phyloP scores from a whole-genome alignment of 371 early-diverging fungal genomes.

The Mortierella sp. region DNA sequence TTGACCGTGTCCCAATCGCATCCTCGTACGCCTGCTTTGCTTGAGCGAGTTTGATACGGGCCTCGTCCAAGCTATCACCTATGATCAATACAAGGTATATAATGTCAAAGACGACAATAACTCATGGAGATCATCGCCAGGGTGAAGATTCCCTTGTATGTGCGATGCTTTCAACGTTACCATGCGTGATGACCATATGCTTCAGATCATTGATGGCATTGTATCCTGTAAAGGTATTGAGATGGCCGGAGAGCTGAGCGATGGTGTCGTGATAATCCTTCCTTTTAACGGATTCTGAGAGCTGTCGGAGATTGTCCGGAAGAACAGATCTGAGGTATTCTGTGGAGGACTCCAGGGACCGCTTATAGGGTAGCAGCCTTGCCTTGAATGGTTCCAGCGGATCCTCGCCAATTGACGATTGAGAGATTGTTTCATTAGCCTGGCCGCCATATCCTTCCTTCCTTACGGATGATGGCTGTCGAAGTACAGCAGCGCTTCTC shows the following conservation, averaged over 20 bases:
- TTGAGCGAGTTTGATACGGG: constrained; percentile 67
- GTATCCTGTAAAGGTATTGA: constrained; percentile 90
- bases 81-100: neutral
- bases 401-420: constrained; percentile 4
- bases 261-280: constrained; percentile 64
- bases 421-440: neutral
- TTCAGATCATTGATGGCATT: constrained; percentile 81
- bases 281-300: constrained; percentile 55
- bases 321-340: constrained; percentile 37
- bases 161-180: constrained; percentile 57
- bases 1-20: constrained; percentile 75
- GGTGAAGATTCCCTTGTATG: no score
- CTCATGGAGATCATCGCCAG: no score
- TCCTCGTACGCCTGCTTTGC: constrained; percentile 78
- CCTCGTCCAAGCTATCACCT: constrained; percentile 66
- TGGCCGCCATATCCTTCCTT: no score
- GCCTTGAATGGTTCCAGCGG: constrained; percentile 31
- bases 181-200: constrained; percentile 72
- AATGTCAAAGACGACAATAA: no score
- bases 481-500: no score
- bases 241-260: constrained; percentile 58
- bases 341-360: constrained; percentile 35
- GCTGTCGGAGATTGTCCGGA: constrained; percentile 33
- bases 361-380: constrained; percentile 36
- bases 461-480: no score